Conservation (phyloP, 2,329 filamentous ascomycete species). For the Trichoderma sp. region DNA sequence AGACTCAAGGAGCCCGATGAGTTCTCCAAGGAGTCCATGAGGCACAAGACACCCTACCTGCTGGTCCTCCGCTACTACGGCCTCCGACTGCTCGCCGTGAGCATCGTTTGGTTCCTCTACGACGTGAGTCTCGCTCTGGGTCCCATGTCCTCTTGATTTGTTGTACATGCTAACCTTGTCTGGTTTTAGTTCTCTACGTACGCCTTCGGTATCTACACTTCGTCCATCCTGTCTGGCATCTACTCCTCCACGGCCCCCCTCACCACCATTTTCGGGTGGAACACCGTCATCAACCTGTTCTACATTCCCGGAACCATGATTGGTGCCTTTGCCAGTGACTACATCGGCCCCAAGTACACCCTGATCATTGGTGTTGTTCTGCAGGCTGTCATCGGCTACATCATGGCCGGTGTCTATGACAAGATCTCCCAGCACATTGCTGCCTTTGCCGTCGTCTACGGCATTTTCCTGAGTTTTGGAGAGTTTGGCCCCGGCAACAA, state of each 20-base stretch:
- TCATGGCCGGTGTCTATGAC: conserved; percentile 80
- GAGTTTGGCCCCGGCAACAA: conserved; percentile 83
- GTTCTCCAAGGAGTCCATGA: conserved; percentile 71
- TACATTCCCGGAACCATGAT: conserved; percentile 81
- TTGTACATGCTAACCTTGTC: neutral
- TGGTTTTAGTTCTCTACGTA: conserved; percentile 69
- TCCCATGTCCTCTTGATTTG: neutral
- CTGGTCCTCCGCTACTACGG: conserved; percentile 69
- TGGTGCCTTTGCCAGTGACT: conserved; percentile 76
- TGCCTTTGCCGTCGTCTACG: conserved; percentile 42
- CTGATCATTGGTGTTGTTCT: conserved; percentile 69
- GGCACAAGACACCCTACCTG: conserved; percentile 56
- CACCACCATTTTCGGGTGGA: conserved; percentile 84
- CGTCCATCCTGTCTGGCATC: conserved; percentile 68
- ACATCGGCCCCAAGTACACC: conserved; percentile 74
- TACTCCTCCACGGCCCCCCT: conserved; percentile 62
- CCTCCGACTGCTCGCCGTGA: conserved; percentile 68
- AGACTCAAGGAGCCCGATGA: conserved; percentile 78
- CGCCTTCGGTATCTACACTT: conserved; percentile 83
- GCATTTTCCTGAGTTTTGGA: conserved; percentile 43
- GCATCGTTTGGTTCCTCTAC: conserved; percentile 82
- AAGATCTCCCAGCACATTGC: conserved; percentile 60
- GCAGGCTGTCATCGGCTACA: conserved; percentile 80
- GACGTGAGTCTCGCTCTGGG: conserved; percentile 51
- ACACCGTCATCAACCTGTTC: conserved; percentile 83